These are phyloP conservation scores for Oenanthe sinensis DNA, from an alignment of 129 eudicot species.

Conservation along the genomic window DNA sequence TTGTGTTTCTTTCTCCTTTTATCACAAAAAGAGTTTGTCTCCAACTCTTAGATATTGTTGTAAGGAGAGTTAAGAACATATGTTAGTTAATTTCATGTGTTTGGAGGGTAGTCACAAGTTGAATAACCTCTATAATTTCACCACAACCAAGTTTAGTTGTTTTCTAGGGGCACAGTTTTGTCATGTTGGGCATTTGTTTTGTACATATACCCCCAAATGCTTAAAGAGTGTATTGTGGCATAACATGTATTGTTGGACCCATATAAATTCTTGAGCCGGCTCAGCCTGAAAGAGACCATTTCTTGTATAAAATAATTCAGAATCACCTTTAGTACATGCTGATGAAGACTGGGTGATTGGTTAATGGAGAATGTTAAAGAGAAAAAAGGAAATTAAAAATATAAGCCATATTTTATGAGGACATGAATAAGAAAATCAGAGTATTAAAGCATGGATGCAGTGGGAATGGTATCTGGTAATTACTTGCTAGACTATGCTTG, in stretches of 20 bases:
- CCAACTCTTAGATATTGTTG: conserved; percentile 12
- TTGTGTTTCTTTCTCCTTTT: conserved; percentile 13
- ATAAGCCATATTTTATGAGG: background rate
- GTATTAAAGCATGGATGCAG: background rate
- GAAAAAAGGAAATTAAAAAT: too few species aligned
- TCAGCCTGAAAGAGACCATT: conserved; percentile 2
- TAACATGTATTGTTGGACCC: conserved; percentile 16
- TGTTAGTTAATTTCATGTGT: conserved; percentile 1
- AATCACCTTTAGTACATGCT: background rate
- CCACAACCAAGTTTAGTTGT: conserved; percentile 16
- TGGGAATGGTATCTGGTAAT: background rate
- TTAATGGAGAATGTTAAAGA: background rate
- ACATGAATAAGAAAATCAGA: background rate
- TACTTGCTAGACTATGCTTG: background rate
- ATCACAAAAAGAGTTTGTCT: conserved; percentile 12
- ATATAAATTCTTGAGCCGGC: conserved; percentile 37
- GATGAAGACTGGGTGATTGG: background rate
- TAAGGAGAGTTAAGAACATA: background rate
- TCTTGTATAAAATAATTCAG: background rate
- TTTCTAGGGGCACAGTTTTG: conserved; percentile 22
- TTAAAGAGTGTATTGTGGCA: conserved; percentile 19
- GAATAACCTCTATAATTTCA: conserved; percentile 17
- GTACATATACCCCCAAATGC: conserved; percentile 1
- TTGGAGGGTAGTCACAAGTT: conserved; percentile 41
- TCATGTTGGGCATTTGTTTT: conserved; percentile 18